Conservation (phyloP, 2,329 filamentous ascomycete genomes). For the Periconia digitata region DNA sequence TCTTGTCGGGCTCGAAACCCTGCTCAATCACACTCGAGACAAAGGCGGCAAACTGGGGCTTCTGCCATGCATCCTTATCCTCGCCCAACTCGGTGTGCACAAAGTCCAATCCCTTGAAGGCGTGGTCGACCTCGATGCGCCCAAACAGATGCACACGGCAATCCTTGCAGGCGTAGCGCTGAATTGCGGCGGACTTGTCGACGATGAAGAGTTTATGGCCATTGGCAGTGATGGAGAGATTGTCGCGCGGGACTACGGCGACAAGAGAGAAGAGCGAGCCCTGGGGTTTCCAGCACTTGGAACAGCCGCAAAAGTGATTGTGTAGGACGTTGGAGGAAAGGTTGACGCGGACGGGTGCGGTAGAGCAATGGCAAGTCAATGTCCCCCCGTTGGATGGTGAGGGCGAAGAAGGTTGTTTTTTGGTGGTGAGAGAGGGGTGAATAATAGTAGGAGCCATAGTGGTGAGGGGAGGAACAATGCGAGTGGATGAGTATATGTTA, state of each 20-base stretch:
- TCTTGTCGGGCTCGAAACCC: constrained; percentile 59
- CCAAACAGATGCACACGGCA: constrained; percentile 65
- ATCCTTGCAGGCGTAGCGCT: constrained; percentile 52
- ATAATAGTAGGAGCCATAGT: too few species aligned
- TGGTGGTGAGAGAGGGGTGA: too few species aligned
- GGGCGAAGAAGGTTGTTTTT: not conserved
- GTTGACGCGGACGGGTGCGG: constrained; percentile 59
- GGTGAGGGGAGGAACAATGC: too few species aligned
- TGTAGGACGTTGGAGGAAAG: constrained; percentile 62
- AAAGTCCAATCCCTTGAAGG: constrained; percentile 71
- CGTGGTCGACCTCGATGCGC: constrained; percentile 64
- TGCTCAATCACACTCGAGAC: constrained; percentile 70
- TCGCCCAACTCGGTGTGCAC: constrained; percentile 64
- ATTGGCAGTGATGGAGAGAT: constrained; percentile 61
- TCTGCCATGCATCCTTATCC: constrained; percentile 66
- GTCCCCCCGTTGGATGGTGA: constrained; percentile 54
- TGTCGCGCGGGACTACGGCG: constrained; percentile 60
- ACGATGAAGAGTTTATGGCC: constrained; percentile 59
- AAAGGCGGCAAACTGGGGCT: constrained; percentile 70
- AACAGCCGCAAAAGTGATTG: constrained; percentile 73
- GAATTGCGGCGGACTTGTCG: constrained; percentile 56
- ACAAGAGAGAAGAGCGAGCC: constrained; percentile 67
- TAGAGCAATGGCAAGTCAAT: constrained; percentile 62
- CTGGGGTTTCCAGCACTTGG: constrained; percentile 70
- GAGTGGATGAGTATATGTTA: too few species aligned